phyloP scores from a whole-genome alignment of 352 stramenopile species.

The Phytophthora tubulina region DNA sequence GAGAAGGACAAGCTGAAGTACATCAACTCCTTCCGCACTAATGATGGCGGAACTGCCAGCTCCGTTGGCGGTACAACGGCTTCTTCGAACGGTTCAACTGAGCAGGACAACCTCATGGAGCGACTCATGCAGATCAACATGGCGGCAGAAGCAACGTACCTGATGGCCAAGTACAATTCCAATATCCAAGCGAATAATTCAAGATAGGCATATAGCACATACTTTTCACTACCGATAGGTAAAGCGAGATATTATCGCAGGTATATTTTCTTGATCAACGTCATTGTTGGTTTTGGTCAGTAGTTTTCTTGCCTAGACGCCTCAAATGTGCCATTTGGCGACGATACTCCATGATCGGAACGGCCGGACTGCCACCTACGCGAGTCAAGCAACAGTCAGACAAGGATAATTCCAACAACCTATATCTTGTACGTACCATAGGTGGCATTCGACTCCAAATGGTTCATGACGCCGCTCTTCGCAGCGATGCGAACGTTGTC shows the following conservation, averaged over 20 bases:
- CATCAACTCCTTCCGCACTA: conserved; percentile 62
- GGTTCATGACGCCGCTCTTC: conserved; percentile 87
- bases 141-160: conserved; percentile 70
- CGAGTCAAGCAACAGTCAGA: conserved; percentile 19
- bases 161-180: conserved; percentile 79
- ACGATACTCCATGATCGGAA: conserved; percentile 85
- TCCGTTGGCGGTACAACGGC: conserved; percentile 16
- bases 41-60: conserved; percentile 21
- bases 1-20: conserved; percentile 75
- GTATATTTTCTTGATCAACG: conserved; percentile 10
- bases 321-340: conserved; percentile 72
- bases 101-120: conserved; percentile 65
- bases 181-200: conserved; percentile 47
- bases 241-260: conserved; percentile 12
- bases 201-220: conserved; percentile 18
- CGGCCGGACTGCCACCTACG: conserved; percentile 70
- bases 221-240: not conserved
- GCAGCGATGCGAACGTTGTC: conserved; percentile 88
- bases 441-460: conserved; percentile 60
- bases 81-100: conserved; percentile 29
- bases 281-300: conserved; percentile 6
- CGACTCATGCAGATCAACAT: conserved; percentile 75
- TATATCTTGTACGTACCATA: conserved; percentile 51
- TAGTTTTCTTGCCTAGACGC: conserved; percentile 54
- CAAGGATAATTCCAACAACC: not conserved